Evolutionary conservation across 176 grass and related monocot genomes (phyloP).

Genomic region (Eleusine indica): DNA sequence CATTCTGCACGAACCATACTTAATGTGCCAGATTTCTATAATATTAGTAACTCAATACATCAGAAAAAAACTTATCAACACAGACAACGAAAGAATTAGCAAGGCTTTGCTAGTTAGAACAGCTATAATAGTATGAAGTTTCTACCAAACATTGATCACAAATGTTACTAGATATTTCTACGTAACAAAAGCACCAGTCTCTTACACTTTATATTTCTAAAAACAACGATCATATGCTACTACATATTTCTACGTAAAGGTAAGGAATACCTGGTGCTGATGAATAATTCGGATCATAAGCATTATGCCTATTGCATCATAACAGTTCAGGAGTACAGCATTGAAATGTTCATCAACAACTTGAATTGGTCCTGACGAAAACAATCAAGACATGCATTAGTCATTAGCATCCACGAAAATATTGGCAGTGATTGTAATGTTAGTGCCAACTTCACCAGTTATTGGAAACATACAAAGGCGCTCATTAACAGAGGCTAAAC

Average conservation of each 20-base stretch:
- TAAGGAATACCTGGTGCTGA: conserved; percentile 85
- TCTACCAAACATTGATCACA: background rate
- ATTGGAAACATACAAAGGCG: background rate
- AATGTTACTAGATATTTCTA: background rate
- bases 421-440: background rate
- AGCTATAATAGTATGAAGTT: conserved; percentile 7
- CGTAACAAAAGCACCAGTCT: background rate
- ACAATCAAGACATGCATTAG: conserved; percentile 7
- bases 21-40: background rate
- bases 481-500: background rate
- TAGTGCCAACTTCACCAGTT: background rate
- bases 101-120: background rate
- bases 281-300: conserved; percentile 99
- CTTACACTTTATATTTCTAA: conserved; percentile 1
- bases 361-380: conserved; percentile 85
- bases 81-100: background rate
- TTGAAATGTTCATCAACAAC: conserved; percentile 97
- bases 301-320: conserved; percentile 97
- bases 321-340: conserved; percentile 84
- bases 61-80: background rate
- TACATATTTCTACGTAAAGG: conserved; percentile 26
- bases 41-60: background rate
- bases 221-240: conserved; percentile 7
- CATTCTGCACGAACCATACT: background rate
- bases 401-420: background rate